Conservation (phyloP, 108 stramenopile genomes). For the Mayamaea pseudoterrestris region DNA sequence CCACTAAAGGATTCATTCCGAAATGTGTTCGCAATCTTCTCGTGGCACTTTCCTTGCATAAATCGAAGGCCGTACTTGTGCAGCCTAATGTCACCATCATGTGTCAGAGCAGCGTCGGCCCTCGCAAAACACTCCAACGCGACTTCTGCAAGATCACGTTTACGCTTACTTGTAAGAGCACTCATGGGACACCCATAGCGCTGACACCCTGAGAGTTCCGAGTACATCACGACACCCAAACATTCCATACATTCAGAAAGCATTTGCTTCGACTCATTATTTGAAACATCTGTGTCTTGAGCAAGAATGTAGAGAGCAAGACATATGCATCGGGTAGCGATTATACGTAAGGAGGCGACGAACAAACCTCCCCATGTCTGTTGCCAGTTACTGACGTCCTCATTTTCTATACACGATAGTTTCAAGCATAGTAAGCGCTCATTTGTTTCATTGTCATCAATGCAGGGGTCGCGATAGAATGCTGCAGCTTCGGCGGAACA, state of each 20-base stretch:
- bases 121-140: slow-evolving; percentile 44
- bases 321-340: slow-evolving; percentile 31
- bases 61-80: no score
- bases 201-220: slow-evolving; percentile 56
- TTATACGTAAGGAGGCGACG: slow-evolving; percentile 43
- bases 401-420: no score
- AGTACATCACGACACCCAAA: slow-evolving; percentile 48
- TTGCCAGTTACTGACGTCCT: slow-evolving; percentile 49
- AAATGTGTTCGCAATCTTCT: slow-evolving; percentile 68
- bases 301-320: slow-evolving; percentile 40
- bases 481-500: slow-evolving; percentile 25
- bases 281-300: slow-evolving; percentile 13
- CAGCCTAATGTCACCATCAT: not conserved
- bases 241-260: slow-evolving; percentile 54
- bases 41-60: no score
- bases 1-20: slow-evolving; percentile 24
- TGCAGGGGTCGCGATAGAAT: not conserved
- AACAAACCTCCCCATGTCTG: slow-evolving; percentile 80
- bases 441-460: no score
- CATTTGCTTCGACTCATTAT: slow-evolving; percentile 9
- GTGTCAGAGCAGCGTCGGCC: slow-evolving; percentile 23
- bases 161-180: slow-evolving; percentile 31
- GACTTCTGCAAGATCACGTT: slow-evolving; percentile 39
- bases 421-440: no score
- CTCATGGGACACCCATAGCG: slow-evolving; percentile 70